phyloP scores from a whole-genome alignment of 78 protist species.

The Chrysochromulina tobinii region DNA sequence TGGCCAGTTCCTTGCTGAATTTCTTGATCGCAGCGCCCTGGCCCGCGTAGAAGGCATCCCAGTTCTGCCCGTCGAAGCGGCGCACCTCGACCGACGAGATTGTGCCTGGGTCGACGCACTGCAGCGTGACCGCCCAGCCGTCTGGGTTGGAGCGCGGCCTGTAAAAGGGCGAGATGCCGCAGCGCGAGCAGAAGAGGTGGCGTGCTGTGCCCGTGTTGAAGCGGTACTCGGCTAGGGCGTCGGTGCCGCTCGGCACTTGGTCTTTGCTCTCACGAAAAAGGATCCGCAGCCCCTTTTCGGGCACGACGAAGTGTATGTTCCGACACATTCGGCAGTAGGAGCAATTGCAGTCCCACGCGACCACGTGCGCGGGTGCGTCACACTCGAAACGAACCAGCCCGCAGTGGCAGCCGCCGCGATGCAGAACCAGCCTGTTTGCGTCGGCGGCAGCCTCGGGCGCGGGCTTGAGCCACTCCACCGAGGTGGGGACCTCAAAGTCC shows the following conservation, averaged over 20 bases:
- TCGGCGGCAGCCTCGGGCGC: not conserved
- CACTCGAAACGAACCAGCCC: conserved; percentile 24
- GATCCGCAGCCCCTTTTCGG: not conserved
- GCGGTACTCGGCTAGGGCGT: conserved; percentile 27
- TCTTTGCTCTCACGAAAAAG: no score
- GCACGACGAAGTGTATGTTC: not conserved
- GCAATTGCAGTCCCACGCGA: not conserved
- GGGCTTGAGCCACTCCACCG: no score
- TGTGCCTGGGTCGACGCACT: conserved; percentile 29
- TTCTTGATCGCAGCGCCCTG: no score
- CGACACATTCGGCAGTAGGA: conserved; percentile 20
- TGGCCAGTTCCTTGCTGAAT: no score
- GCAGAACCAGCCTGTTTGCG: not conserved
- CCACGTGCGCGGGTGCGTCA: not conserved
- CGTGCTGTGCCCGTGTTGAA: conserved; percentile 27
- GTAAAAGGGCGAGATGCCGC: conserved; percentile 49
- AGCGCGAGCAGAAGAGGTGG: conserved; percentile 49
- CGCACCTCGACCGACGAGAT: not conserved
- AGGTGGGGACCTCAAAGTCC: no score
- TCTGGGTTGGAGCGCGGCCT: conserved; percentile 55
- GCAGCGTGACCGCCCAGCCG: conserved; percentile 31
- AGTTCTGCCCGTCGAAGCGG: not conserved
- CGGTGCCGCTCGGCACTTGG: not conserved
- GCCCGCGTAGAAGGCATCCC: not conserved
- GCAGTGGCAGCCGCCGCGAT: conserved; percentile 50